Evolutionary conservation across 805 yeast species (phyloP), one percentile per base, ranked within the genome.

Genomic region (Ogataea siamensis): DNA sequence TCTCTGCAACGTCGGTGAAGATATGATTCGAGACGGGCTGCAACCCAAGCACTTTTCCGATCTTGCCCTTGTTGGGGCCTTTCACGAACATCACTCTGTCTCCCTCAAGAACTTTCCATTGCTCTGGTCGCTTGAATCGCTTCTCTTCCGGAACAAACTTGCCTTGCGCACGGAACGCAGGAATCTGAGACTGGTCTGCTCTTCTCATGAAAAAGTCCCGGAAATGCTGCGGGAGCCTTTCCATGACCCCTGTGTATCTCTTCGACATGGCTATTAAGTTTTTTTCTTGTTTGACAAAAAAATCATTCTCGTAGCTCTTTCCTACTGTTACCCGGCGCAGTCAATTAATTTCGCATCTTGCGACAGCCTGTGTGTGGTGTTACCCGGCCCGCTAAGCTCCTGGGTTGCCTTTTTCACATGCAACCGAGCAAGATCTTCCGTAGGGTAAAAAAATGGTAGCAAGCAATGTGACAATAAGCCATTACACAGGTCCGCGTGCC

Each of bases 1-100:
- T 73, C 26, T 80, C 82, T 16, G 88, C 82, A 53, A 82, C 78
- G 38, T 85, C 85, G 35, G 89, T 66, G 37, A 74, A 68, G 30
- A 77, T 74, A 4, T 83, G 74, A 57, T 87, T 85, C 15, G 80
- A 71, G 29, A 73, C 70, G n/a, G 67, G 63, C 34, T 74, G 75
- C 45, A 78, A 76, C 42, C 77, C 75, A 43, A 73, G 70, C 8
- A 91, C 74, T 39, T 75, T 75, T 7, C 91, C 79, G 10, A 88
- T 71, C 18, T 76, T 78, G n/a, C 96, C 95, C 53, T 76, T 77
- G 53, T 75, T 73, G 32, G 72, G 69, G 13, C 97, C 97, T 35
- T 71, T 72, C 18, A 77, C 67, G 17, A 87, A 70, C 55, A 87
- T 74, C 2, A 85, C 95, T 44, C 82, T 68, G 62, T 87, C 96